Conservation (phyloP, 257 asterid species). For the Paraleonurus japonicus region DNA sequence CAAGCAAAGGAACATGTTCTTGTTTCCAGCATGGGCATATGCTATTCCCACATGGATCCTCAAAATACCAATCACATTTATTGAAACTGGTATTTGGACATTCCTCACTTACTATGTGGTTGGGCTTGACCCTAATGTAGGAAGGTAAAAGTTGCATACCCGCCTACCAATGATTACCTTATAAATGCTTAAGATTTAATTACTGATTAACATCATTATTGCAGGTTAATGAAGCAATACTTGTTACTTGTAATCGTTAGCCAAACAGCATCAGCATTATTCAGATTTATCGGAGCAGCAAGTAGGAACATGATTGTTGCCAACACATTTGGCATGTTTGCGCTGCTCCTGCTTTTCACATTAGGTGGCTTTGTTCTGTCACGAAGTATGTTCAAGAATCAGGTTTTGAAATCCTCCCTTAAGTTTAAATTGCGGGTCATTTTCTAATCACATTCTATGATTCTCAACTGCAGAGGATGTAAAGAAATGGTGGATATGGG, state of each 20-base stretch:
- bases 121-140: constrained; percentile 63
- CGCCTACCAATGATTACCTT: background rate
- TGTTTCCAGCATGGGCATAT: constrained; percentile 77
- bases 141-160: constrained; percentile 38
- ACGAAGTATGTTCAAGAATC: constrained; percentile 41
- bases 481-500: constrained; percentile 84
- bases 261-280: constrained; percentile 55
- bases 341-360: constrained; percentile 51
- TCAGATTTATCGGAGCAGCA: constrained; percentile 54
- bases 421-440: background rate
- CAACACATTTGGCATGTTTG: constrained; percentile 63
- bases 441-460: constrained; percentile 1
- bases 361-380: constrained; percentile 69
- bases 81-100: constrained; percentile 55
- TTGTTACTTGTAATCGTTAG: constrained; percentile 44
- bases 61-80: constrained; percentile 49
- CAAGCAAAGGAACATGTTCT: constrained; percentile 67
- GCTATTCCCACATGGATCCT: constrained; percentile 66
- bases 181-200: background rate
- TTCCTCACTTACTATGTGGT: constrained; percentile 55
- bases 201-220: constrained; percentile 6
- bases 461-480: constrained; percentile 39
- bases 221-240: constrained; percentile 63
- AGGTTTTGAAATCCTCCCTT: background rate
- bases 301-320: constrained; percentile 70